phyloP scores from a whole-genome alignment of 2,329 filamentous ascomycete genomes.

The Penicillium sp. region DNA sequence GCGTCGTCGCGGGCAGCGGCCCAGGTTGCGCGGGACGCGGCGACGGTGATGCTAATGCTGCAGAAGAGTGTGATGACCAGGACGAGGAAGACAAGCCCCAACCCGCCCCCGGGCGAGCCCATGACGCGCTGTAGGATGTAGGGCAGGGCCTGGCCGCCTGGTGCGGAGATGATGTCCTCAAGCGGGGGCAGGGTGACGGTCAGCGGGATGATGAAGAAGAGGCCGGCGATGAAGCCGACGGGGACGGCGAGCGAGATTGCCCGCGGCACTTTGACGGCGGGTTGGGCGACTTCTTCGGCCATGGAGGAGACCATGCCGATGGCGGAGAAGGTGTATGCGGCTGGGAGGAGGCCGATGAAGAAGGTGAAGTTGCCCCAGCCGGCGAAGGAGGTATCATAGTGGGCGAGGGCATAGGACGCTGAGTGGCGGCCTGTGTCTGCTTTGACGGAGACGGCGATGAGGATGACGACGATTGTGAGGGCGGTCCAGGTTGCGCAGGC shows the following conservation, averaged over 20 bases:
- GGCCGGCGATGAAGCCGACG: conserved; percentile 55
- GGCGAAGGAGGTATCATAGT: conserved; percentile 58
- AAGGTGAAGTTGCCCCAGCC: conserved; percentile 64
- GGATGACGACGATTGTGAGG: conserved; percentile 57
- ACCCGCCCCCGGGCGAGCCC: conserved; percentile 50
- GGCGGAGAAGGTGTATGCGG: conserved; percentile 60
- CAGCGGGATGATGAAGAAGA: conserved; percentile 60
- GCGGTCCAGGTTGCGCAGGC: conserved; percentile 59
- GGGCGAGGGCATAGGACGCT: conserved; percentile 54
- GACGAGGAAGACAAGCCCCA: conserved; percentile 54
- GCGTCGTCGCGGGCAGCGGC: conserved; percentile 50
- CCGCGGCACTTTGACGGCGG: conserved; percentile 54
- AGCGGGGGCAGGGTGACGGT: conserved; percentile 54
- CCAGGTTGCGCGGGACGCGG: conserved; percentile 52
- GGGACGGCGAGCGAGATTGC: conserved; percentile 56
- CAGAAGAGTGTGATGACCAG: conserved; percentile 56
- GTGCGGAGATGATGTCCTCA: conserved; percentile 47
- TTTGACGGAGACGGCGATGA: conserved; percentile 58
- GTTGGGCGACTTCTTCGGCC: conserved; percentile 61
- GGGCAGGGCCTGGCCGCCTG: conserved; percentile 52
- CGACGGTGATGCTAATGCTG: conserved; percentile 55
- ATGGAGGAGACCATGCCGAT: conserved; percentile 65
- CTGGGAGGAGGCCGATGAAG: conserved; percentile 63
- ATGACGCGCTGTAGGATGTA: conserved; percentile 55
- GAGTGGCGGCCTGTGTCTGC: conserved; percentile 57